Evolutionary conservation across 441 rosid species (phyloP).

Genomic region (Gossypium lobatum): DNA sequence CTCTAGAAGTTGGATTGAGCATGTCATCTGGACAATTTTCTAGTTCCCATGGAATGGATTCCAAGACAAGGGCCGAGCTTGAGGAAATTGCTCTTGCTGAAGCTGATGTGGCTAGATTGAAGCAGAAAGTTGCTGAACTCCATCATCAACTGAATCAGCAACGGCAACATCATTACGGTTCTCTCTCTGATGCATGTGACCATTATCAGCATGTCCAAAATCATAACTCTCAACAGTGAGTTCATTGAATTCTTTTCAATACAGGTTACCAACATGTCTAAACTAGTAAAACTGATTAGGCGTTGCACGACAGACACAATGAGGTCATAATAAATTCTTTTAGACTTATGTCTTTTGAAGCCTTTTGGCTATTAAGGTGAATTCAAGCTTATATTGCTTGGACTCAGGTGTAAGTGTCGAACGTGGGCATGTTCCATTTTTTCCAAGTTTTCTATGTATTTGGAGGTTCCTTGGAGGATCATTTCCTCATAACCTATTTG

Average conservation of each 20-base stretch:
- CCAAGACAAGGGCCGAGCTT: slow-evolving; percentile 96
- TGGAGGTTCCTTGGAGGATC: background rate
- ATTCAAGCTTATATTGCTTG: background rate
- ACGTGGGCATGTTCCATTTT: background rate
- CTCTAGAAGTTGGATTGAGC: slow-evolving; percentile 96
- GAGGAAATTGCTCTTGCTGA: slow-evolving; percentile 99
- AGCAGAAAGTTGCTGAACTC: slow-evolving; percentile 97
- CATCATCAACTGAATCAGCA: slow-evolving; percentile 98
- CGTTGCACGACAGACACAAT: slow-evolving; percentile 2
- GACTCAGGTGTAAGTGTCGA: background rate
- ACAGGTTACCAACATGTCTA: background rate
- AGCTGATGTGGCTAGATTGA: slow-evolving; percentile 94
- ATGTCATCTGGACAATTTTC: slow-evolving; percentile 88
- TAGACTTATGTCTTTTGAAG: slow-evolving; percentile 1
- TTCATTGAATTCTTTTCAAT: slow-evolving; percentile 12
- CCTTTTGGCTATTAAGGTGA: background rate
- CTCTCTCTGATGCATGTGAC: slow-evolving; percentile 79
- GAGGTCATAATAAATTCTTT: background rate
- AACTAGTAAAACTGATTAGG: background rate
- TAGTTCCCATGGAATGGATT: slow-evolving; percentile 84
- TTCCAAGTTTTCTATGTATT: background rate
- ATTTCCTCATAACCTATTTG: background rate
- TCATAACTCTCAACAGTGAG: slow-evolving; percentile 80
- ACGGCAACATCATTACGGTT: slow-evolving; percentile 72
- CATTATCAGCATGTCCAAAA: slow-evolving; percentile 69